phyloP scores from a whole-genome alignment of 306 rosid species.

The Dalbergia cochinchinensis region DNA sequence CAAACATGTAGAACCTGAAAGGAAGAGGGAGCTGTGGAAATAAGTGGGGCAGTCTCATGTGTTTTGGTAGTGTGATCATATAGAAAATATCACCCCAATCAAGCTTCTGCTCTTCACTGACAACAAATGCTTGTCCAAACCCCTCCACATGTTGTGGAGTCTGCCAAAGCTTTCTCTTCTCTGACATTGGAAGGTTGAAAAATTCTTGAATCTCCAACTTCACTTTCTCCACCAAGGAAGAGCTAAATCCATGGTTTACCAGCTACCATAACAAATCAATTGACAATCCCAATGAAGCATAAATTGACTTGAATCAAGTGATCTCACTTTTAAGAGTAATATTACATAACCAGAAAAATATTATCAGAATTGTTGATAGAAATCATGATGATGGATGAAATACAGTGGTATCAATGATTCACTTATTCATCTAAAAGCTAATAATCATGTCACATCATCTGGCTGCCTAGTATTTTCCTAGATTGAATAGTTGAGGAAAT shows the following conservation, averaged over 20 bases:
- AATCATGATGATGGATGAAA: too few species aligned
- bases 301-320: too few species aligned
- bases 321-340: too few species aligned
- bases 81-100: slow-evolving; percentile 65
- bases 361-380: too few species aligned
- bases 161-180: slow-evolving; percentile 66
- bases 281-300: neutral
- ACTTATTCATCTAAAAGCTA: too few species aligned
- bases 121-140: slow-evolving; percentile 69
- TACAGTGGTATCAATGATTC: too few species aligned
- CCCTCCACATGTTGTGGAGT: slow-evolving; percentile 58
- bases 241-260: slow-evolving; percentile 63
- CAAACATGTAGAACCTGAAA: slow-evolving; percentile 47
- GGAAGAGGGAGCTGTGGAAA: slow-evolving; percentile 61
- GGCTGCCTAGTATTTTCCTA: too few species aligned
- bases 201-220: slow-evolving; percentile 54
- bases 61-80: slow-evolving; percentile 51
- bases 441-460: too few species aligned
- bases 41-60: slow-evolving; percentile 55
- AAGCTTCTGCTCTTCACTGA: slow-evolving; percentile 48
- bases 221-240: slow-evolving; percentile 51
- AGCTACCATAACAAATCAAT: slow-evolving; percentile 47
- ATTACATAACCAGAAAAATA: too few species aligned
- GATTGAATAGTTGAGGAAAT: neutral
- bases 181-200: slow-evolving; percentile 59